Evolutionary conservation across 495 filamentous ascomycete genomes (phyloP), one percentile per base, ranked within the genome.

Genomic region (Penicillium verhagenii): DNA sequence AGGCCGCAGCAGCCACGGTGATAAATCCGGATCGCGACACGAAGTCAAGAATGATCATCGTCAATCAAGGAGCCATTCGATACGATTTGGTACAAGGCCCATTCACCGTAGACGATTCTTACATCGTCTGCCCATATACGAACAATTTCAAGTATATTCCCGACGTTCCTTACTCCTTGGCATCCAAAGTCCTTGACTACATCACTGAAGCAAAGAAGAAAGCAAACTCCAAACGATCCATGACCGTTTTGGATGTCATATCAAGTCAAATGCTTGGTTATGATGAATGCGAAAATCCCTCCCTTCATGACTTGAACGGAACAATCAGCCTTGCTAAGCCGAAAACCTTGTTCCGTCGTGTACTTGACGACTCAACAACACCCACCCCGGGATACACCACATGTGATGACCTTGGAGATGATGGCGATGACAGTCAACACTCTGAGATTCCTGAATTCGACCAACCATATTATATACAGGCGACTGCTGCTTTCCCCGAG

Each of bases 31-130:
- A 59, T 21, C 65, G 72, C 9, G 50, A 54, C 2, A 40, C 56
- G n/a, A 66, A 54, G 14, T 56, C 73, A 0, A 59, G 72, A 4
- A 45, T 74, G 18, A 65, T 76, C 43, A 65, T 73, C 21, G 56
- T 72, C 43, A 76, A 76, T 52, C 63, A 65, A 9, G 69, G 70
- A 14, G 64, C 56, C 38, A 58, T 76, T 37, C 67, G 73, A 7
- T 76, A 71, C 48, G 73, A 76, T 44, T 50, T 76, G 2, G 64
- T 69, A 10, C 56, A 74, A 50, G 73, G 73, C 6, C 73, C 72
- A 1, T 76, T 73, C 50, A 73, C 73, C 6, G 59, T 53, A n/a
- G 63, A 65, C 53, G 64, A 64, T 56, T 65, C 60, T 14, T 76
- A 69, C 58, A 74, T 74, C 51, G 69, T 76, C 49, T 61, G 50